Percentiles rank a stretch among this genome's conserved stretches.
phyloP scores from a whole-genome alignment of 139 green algal genomes.

The Astrephomene gubernaculifera region DNA sequence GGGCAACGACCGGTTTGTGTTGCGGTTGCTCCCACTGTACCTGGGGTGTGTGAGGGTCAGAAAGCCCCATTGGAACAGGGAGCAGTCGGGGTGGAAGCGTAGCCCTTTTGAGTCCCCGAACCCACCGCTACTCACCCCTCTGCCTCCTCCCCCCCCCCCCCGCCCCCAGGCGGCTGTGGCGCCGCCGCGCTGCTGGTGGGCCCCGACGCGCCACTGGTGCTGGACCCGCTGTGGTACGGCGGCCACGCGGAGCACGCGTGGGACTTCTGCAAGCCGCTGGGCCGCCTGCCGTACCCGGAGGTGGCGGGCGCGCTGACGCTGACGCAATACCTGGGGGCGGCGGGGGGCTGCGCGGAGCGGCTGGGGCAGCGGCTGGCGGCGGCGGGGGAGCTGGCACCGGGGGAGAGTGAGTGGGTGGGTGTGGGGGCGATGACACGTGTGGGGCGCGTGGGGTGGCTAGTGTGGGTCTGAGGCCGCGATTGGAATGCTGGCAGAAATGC shows the following conservation, averaged over 20 bases:
- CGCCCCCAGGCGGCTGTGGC: slow-evolving; percentile 74
- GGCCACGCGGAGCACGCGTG: slow-evolving; percentile 73
- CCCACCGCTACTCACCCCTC: neutral
- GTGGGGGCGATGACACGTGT: neutral
- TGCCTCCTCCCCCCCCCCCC: neutral
- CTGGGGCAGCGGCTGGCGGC: slow-evolving; percentile 17
- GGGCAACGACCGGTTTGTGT: no score
- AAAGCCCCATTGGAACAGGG: no score
- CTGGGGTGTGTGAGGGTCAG: no score
- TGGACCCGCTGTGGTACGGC: slow-evolving; percentile 75
- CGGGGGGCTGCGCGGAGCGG: slow-evolving; percentile 18
- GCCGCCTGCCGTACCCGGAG: slow-evolving; percentile 65
- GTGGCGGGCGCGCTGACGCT: slow-evolving; percentile 59
- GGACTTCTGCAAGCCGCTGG: slow-evolving; percentile 90
- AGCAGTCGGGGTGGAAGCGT: no score
- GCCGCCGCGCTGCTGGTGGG: slow-evolving; percentile 90
- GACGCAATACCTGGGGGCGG: slow-evolving; percentile 48
- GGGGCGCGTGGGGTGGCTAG: no score
- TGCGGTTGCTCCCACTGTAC: no score
- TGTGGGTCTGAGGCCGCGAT: no score
- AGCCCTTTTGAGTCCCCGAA: no score
- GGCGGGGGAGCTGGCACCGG: slow-evolving; percentile 9
- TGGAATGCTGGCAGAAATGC: no score
- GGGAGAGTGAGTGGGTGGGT: slow-evolving; percentile 4
- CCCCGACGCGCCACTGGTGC: slow-evolving; percentile 79